Conservation (phyloP, 2,329 filamentous ascomycete species). For the Cordyceps cateniannulata region DNA sequence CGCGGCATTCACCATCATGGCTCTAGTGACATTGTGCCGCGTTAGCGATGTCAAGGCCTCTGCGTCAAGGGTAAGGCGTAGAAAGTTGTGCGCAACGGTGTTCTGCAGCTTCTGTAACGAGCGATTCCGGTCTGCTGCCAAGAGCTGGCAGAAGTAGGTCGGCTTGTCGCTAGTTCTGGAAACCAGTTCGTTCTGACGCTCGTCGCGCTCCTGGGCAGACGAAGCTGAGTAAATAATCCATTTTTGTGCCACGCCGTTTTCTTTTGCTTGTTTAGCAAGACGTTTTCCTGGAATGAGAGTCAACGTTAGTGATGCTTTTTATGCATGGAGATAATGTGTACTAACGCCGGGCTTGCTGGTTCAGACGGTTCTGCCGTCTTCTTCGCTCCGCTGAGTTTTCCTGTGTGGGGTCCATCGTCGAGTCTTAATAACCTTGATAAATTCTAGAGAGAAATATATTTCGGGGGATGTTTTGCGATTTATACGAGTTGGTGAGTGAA, state of each 20-base stretch:
- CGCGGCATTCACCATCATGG: neutral
- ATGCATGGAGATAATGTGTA: slow-evolving; percentile 1
- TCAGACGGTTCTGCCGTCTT: slow-evolving; percentile 14
- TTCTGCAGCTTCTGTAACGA: neutral
- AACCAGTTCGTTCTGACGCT: neutral
- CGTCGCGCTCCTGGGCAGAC: too few relatives aligned
- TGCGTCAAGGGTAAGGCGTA: neutral
- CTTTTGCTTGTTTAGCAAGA: neutral
- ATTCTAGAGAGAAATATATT: too few relatives aligned
- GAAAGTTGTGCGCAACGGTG: neutral
- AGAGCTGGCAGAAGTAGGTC: neutral
- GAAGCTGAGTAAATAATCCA: neutral
- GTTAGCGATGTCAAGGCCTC: too few relatives aligned
- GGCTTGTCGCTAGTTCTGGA: too few relatives aligned
- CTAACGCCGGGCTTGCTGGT: slow-evolving; percentile 15
- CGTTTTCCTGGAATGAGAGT: neutral
- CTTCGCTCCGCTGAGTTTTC: slow-evolving; percentile 2
- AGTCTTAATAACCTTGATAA: too few relatives aligned
- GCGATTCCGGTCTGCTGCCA: neutral
- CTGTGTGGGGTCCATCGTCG: too few relatives aligned
- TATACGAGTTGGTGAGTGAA: too few relatives aligned
- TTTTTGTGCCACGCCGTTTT: neutral
- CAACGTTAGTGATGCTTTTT: neutral
- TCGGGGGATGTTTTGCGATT: too few relatives aligned
- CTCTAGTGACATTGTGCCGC: neutral